Evolutionary conservation across 2,329 filamentous ascomycete genomes (phyloP), one percentile per base, ranked within the genome.

Genomic region (Coniella lustricola): DNA sequence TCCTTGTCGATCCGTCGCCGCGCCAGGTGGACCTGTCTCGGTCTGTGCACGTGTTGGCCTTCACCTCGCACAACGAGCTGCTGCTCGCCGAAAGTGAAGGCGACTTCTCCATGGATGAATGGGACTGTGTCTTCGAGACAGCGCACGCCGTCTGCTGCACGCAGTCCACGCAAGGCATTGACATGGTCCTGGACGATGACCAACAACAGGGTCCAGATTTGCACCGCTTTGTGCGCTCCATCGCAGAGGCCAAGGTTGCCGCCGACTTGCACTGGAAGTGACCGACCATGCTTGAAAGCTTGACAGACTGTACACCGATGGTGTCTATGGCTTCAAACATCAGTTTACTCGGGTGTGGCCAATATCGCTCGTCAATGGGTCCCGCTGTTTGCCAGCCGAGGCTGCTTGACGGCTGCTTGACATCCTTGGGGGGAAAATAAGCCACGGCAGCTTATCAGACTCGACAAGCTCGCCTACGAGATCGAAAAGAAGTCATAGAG

Each of bases 81-180:
- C 67, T 96, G 18, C 67, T 95, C 36, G 82, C 79, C 31, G 87
- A 95, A 67, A 95, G 89, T 59, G 82, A 91, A 59, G 91, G 91
- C 1, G 68, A 69, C 3, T 97, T 96, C 62, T 79, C 80, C 40
- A 72, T 86, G 55, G 74, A 81, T 13, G 82, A 85, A 54, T 96
- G 90, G 89, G 79, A 89, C 48, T 70, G 75, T 37, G 79, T 86
- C 16, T 79, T 82, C 55, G 75, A 82, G 53, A 69, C 73, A 38
- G 89, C 85, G 31, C 74, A 81, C 60, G 67, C 70, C 34, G 72
- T 84, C 41, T 95, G 90, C 64, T 84, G 75, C 57, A 58, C 59
- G 17, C 59, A 64, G 62, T 60, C 46, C 63, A 22, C 34, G 29
- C 25, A 44, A 16, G 69, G 65, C 9, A 57, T 63, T 17, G 73